phyloP scores from a whole-genome alignment of 805 yeast genomes.

The Helenozyma baotianmanensis region DNA sequence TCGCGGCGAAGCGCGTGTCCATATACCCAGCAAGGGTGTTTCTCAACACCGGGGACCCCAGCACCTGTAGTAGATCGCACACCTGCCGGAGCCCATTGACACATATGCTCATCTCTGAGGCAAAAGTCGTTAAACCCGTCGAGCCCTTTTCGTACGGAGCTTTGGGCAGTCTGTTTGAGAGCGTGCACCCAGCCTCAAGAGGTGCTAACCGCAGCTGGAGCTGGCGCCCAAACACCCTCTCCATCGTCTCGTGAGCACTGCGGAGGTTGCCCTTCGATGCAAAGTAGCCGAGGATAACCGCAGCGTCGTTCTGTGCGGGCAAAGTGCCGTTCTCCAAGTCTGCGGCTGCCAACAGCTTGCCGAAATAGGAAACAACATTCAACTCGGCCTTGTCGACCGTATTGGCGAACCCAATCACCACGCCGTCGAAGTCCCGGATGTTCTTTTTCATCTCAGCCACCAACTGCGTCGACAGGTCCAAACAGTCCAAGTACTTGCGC shows the following conservation, averaged over 20 bases:
- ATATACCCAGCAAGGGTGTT: slow-evolving; percentile 11
- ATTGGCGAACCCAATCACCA: slow-evolving; percentile 54
- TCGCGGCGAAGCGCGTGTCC: slow-evolving; percentile 9
- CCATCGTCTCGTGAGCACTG: slow-evolving; percentile 12
- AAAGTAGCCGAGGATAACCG: slow-evolving; percentile 9
- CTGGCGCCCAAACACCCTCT: slow-evolving; percentile 7
- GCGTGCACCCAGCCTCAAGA: slow-evolving; percentile 43
- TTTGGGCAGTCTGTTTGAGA: slow-evolving; percentile 26
- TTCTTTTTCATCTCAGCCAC: slow-evolving; percentile 39
- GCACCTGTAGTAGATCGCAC: slow-evolving; percentile 11
- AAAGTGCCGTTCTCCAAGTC: slow-evolving; percentile 4
- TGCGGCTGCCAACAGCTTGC: slow-evolving; percentile 13
- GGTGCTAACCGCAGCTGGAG: slow-evolving; percentile 15
- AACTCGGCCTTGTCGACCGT: slow-evolving; percentile 55
- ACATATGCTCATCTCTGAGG: slow-evolving; percentile 46
- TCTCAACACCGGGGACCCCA: slow-evolving; percentile 9
- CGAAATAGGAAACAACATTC: slow-evolving; percentile 48
- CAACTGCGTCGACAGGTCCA: slow-evolving; percentile 40
- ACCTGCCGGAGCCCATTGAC: slow-evolving; percentile 24
- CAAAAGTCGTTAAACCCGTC: slow-evolving; percentile 52
- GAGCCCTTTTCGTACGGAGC: slow-evolving; percentile 58
- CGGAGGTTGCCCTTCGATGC: slow-evolving; percentile 8
- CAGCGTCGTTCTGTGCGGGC: slow-evolving; percentile 8
- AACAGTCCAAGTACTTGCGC: slow-evolving; percentile 27
- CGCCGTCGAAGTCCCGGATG: slow-evolving; percentile 59